Evolutionary conservation across 345 rosid species (phyloP).

Genomic region (Eucalyptus brandiana): DNA sequence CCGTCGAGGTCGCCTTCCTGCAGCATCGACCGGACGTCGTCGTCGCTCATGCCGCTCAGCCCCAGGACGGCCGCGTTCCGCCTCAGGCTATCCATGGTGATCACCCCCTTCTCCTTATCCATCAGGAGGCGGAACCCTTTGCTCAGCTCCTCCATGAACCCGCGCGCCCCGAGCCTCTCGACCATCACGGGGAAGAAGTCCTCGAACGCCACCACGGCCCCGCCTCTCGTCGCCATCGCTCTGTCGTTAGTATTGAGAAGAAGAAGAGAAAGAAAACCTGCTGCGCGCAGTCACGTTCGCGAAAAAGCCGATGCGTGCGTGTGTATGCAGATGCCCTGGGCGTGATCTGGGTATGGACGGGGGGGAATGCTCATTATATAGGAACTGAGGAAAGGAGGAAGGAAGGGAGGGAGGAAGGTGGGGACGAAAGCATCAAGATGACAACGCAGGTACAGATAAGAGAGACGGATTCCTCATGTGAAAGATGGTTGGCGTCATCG

Average conservation of each 20-base stretch:
- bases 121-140: conserved; percentile 43
- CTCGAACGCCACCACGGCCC: conserved; percentile 15
- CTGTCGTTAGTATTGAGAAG: not conserved
- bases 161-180: conserved; percentile 36
- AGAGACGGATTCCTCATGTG: not conserved
- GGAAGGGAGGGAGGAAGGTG: not conserved
- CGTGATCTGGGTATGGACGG: not conserved
- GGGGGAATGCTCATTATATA: not conserved
- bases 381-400: not conserved
- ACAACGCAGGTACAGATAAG: conserved; percentile 12
- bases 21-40: conserved; percentile 34
- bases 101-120: conserved; percentile 30
- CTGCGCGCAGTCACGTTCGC: not conserved
- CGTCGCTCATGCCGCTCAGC: conserved; percentile 29
- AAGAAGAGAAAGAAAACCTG: not conserved
- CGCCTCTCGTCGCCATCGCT: conserved; percentile 7
- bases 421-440: not conserved
- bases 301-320: not conserved
- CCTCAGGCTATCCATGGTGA: conserved; percentile 45
- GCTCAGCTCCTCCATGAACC: conserved; percentile 41
- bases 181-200: conserved; percentile 53
- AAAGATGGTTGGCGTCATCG: not conserved
- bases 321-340: not conserved
- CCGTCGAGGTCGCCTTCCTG: conserved; percentile 52
- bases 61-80: conserved; percentile 29